Percentiles rank a stretch among this genome's conserved stretches.
phyloP scores from a whole-genome alignment of 2,329 filamentous ascomycete genomes.

The Hypoxylon sp. region DNA sequence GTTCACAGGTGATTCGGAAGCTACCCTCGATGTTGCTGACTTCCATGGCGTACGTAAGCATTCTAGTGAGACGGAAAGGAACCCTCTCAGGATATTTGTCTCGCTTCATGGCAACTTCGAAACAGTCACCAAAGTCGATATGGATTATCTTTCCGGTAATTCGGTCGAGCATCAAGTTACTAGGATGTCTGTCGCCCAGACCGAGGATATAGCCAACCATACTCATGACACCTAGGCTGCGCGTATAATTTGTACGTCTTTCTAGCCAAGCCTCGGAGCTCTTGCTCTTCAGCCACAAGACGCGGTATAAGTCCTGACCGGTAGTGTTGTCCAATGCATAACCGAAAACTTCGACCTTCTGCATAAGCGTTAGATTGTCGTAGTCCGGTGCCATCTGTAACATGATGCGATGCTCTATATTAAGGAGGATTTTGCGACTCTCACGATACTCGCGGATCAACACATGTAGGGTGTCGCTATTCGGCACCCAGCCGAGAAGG shows the following conservation, averaged over 20 bases:
- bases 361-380: slow-evolving; percentile 98
- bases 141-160: slow-evolving; percentile 97
- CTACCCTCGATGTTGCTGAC: slow-evolving; percentile 99
- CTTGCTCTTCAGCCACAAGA: slow-evolving; percentile 99
- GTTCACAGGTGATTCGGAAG: slow-evolving; percentile 97
- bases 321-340: slow-evolving; percentile 99
- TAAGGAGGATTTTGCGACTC: slow-evolving; percentile 95
- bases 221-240: slow-evolving; percentile 98
- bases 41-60: slow-evolving; percentile 99
- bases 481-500: slow-evolving; percentile 94
- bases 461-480: slow-evolving; percentile 96
- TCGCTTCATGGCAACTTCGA: slow-evolving; percentile 99
- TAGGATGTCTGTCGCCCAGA: slow-evolving; percentile 95
- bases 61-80: slow-evolving; percentile 96
- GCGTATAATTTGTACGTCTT: slow-evolving; percentile 97
- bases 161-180: slow-evolving; percentile 96
- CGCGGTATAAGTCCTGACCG: slow-evolving; percentile 96
- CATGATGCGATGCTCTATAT: slow-evolving; percentile 99
- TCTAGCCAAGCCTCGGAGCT: slow-evolving; percentile 98
- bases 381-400: slow-evolving; percentile 99
- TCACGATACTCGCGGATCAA: slow-evolving; percentile 98
- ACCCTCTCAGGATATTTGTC: slow-evolving; percentile 99
- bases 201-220: slow-evolving; percentile 99
- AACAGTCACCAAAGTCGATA: slow-evolving; percentile 99
- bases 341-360: slow-evolving; percentile 99